A percentile compares a stretch with the other conserved stretches of the same genome.
These are phyloP conservation scores for Gonium pectorale DNA, from an alignment of 139 green algal genomes.

Conservation along the genomic window DNA sequence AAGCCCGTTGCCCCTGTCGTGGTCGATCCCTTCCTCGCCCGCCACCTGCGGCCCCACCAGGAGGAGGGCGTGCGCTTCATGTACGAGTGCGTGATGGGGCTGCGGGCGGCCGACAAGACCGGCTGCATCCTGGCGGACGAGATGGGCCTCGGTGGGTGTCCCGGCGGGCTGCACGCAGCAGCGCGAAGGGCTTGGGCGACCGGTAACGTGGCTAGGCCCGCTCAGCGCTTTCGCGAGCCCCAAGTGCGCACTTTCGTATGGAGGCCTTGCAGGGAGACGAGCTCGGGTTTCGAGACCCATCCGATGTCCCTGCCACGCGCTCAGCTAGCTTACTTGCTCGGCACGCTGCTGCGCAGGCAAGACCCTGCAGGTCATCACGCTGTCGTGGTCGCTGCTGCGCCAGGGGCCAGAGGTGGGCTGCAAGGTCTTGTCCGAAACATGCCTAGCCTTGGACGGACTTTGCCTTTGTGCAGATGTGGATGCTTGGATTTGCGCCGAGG, in stretches of 20 bases:
- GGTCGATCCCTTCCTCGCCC: conserved; percentile 71
- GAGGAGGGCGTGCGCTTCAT: conserved; percentile 84
- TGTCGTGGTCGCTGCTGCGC: conserved; percentile 84
- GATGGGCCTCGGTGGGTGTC: conserved; percentile 73
- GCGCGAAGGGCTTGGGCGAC: no score
- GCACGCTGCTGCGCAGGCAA: conserved; percentile 72
- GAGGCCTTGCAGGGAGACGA: no score
- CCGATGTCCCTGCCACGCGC: no score
- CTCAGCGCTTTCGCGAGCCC: no score
- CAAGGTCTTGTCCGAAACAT: no score
- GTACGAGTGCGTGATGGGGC: conserved; percentile 75
- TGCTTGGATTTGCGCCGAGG: no score
- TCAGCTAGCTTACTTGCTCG: background rate
- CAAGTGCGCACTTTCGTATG: no score
- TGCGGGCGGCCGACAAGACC: conserved; percentile 6
- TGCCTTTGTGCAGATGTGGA: no score
- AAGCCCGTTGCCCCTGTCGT: conserved; percentile 64
- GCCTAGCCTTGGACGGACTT: no score
- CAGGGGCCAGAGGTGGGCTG: conserved; percentile 70
- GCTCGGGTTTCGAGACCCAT: no score
- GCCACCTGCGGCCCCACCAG: conserved; percentile 75
- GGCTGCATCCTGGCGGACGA: conserved; percentile 88
- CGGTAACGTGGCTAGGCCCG: no score
- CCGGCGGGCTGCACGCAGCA: no score
- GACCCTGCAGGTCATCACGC: conserved; percentile 84